Base-by-base conservation (phyloP, 768 basidiomycete genomes). In the Butyriboletus loyo region DNA sequence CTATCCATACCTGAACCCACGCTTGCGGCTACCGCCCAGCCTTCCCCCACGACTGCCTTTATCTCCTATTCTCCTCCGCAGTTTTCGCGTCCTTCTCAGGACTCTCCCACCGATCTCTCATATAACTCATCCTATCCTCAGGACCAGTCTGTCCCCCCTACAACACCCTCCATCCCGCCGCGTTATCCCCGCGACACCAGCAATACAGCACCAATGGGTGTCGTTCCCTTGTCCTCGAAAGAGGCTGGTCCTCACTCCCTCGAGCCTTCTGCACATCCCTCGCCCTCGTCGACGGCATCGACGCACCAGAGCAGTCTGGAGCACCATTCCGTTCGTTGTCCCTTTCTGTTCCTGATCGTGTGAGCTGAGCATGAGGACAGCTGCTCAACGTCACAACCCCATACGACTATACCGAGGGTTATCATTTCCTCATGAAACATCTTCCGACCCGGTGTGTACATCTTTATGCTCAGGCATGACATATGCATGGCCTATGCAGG, bases 351-450 rank as follows among this genome's bases (percentile, higher is more conserved):
- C 64, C 60, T 7, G 62, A 64, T 49, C 63, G 66, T 28, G 75
- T 75, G 5, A 71, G 75, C 56, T 81, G 53, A 78, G 85, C 75
- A 73, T 79, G 74, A 72, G 89, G 75, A 73, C 78, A 75, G 77
- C 83, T 72, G 67, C 84, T 80, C 42, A 78, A 54, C 28, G 77
- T 86, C 40, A 82, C 84, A 15, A 77, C 81, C 64, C 89, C 92
- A 5, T 96, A 93, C 65, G 93, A 96, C 67, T 97, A 98, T 64
- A 96, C 92, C 15, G 89, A 97, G 74, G 93, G 93, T 21, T 98
- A 98, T 66, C 96, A 97, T 68, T 91, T 89, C 68, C 76, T 98
- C 60, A 98, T 98, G 92, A 90, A 92, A 73, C 89, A 93, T 71
- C 76, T 98, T 46, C 87, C 87, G 38, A 81, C 75, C 62, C 82